phyloP scores from a whole-genome alignment of 108 stramenopile species.

The Cylindrotheca closterium region DNA sequence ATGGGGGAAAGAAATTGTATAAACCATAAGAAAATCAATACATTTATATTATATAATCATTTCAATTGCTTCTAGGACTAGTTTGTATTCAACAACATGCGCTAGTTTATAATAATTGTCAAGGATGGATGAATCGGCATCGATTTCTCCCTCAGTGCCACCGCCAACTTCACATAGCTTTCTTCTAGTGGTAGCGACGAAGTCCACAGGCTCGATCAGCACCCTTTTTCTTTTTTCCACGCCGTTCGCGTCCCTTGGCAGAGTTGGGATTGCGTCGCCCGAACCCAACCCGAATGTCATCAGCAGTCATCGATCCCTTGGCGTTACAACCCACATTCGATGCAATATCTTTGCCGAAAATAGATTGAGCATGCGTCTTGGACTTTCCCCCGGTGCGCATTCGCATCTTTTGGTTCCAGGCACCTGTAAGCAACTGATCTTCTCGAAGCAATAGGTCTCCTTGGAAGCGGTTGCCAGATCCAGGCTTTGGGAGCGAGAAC shows the following conservation, averaged over 20 bases:
- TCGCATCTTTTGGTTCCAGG: slow-evolving; percentile 95
- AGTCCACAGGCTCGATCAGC: slow-evolving; percentile 84
- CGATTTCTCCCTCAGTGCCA: no score
- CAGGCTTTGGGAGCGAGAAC: slow-evolving; percentile 91
- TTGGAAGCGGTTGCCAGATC: slow-evolving; percentile 64
- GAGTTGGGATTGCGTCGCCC: slow-evolving; percentile 91
- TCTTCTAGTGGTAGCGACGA: slow-evolving; percentile 62
- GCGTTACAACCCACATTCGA: slow-evolving; percentile 78
- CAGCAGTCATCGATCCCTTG: slow-evolving; percentile 9
- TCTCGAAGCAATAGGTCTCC: slow-evolving; percentile 95
- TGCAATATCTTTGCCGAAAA: slow-evolving; percentile 88
- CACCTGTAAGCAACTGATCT: slow-evolving; percentile 95
- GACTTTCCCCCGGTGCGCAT: slow-evolving; percentile 57
- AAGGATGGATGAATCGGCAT: no score
- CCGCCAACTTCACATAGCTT: no score
- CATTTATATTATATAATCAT: no score
- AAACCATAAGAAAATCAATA: no score
- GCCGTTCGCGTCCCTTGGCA: slow-evolving; percentile 89
- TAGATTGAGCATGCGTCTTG: slow-evolving; percentile 50
- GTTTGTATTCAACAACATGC: no score
- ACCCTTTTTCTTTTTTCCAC: slow-evolving; percentile 90
- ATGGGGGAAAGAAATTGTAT: no score
- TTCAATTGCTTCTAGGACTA: no score
- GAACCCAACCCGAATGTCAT: slow-evolving; percentile 85
- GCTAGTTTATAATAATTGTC: no score